Base-by-base conservation (phyloP, 179 eudicot genomes). In the Patellifolia procumbens region DNA sequence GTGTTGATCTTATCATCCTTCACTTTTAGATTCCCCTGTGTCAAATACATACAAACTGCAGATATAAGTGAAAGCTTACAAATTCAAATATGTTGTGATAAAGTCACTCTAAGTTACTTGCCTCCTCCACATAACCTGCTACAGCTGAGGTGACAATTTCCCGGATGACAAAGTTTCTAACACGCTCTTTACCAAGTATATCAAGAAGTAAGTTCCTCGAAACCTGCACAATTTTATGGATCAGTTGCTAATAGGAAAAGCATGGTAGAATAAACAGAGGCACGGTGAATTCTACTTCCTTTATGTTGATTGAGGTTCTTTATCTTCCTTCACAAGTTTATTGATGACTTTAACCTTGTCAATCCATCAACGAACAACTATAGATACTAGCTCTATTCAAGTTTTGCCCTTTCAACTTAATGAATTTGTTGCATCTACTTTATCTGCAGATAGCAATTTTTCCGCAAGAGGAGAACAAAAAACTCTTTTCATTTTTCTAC, bases 1-100 rank as follows among this genome's bases (percentile, higher is more conserved):
- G 98, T 91, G 82, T 66, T 90, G 51, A 91, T 79, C 82, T 83
- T 88, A 51, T 88, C 85, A 52, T 89, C 98, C 87, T 86, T 91
- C 75, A 93, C 92, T 5, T 67, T 58, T 24, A 91, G 70, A 24
- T 89, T 91, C 72, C 91, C 93, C 97, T 91, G 88, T 63, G 39
- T 26, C 48, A 19, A n/a, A n/a, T n/a, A n/a, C n/a, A 72, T 46
- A 76, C 26, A 60, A 26, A 65, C 49, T 2, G 61, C 51, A 58
- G n/a, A 72, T 42, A 7, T 74, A 7, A 63, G 78, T 11, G 34
- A 42, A 19, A 48, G 26, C 56, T 39, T 74, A 43, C 7, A 11
- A 75, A 15, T 35, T 48, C 48, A 49, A 28, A 75, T 64, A 15
- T 62, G 15, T 45, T 24, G 34, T 10, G 20, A 43, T 19, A 46